Evolutionary conservation across 441 rosid species (phyloP).

Genomic region (Erodium chrysanthum): DNA sequence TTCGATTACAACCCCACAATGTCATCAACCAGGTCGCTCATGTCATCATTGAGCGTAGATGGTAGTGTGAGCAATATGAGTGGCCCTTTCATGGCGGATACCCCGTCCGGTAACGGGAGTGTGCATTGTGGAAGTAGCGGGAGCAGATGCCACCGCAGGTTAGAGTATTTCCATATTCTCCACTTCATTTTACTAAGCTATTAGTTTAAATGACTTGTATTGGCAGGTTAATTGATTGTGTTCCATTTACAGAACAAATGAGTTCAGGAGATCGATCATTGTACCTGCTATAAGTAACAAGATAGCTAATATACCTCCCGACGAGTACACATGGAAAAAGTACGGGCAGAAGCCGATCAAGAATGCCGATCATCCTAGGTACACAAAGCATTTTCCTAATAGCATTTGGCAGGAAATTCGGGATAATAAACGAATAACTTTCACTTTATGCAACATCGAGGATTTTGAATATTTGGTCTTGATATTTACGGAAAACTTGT

Average conservation of each 20-base stretch:
- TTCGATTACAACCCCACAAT: too few relatives aligned
- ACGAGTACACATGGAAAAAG: conserved; percentile 53
- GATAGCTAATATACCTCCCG: conserved; percentile 51
- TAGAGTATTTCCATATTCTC: background rate
- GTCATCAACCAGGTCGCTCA: too few relatives aligned
- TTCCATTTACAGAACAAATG: conserved; percentile 28
- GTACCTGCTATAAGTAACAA: conserved; percentile 58
- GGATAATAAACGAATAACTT: too few relatives aligned
- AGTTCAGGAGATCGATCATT: conserved; percentile 41
- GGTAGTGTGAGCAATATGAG: too few relatives aligned
- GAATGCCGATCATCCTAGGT: conserved; percentile 55
- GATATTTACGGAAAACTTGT: too few relatives aligned
- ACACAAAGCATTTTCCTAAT: background rate
- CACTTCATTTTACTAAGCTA: too few relatives aligned
- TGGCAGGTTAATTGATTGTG: conserved; percentile 1
- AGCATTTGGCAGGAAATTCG: too few relatives aligned
- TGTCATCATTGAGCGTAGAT: too few relatives aligned
- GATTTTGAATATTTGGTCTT: too few relatives aligned
- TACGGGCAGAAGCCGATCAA: conserved; percentile 55
- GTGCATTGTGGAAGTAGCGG: background rate
- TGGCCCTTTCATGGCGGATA: too few relatives aligned
- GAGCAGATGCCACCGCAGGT: background rate
- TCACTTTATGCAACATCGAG: too few relatives aligned
- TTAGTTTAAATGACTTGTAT: background rate
- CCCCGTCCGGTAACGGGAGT: too few relatives aligned